Conservation (phyloP, 2,329 filamentous ascomycete genomes). For the Sclerotinia subarctica region DNA sequence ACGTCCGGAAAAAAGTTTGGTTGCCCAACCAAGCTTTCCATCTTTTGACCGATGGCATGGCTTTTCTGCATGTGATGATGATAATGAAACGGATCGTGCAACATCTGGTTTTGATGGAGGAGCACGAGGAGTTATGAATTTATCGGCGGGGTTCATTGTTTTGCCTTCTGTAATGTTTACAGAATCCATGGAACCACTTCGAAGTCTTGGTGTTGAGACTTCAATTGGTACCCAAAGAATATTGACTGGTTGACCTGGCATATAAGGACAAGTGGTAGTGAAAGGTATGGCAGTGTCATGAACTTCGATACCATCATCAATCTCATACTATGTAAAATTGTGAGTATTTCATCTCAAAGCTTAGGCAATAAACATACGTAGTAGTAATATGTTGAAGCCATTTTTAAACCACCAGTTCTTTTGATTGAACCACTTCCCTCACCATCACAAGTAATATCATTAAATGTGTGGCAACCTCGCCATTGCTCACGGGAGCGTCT, state of each 20-base stretch:
- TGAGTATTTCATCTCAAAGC: constrained; percentile 32
- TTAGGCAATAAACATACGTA: constrained; percentile 61
- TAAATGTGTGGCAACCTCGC: constrained; percentile 84
- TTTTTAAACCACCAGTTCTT: constrained; percentile 77
- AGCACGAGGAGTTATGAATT: constrained; percentile 67
- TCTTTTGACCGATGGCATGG: constrained; percentile 12
- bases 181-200: constrained; percentile 65
- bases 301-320: constrained; percentile 74
- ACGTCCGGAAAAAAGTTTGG: constrained; percentile 13
- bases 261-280: constrained; percentile 76
- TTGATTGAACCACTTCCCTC: constrained; percentile 49
- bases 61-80: neutral
- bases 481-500: constrained; percentile 73
- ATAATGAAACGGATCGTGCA: constrained; percentile 33
- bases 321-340: constrained; percentile 63
- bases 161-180: constrained; percentile 57
- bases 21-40: constrained; percentile 23
- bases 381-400: constrained; percentile 94
- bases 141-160: constrained; percentile 76
- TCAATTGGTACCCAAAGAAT: constrained; percentile 77
- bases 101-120: constrained; percentile 49
- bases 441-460: constrained; percentile 80
- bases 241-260: constrained; percentile 87
- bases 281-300: constrained; percentile 69
- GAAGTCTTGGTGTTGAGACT: constrained; percentile 51